Evolutionary conservation across 371 early-diverging fungal genomes (phyloP), one percentile per base, ranked within the genome.

Genomic region (Umbelopsis sp.): DNA sequence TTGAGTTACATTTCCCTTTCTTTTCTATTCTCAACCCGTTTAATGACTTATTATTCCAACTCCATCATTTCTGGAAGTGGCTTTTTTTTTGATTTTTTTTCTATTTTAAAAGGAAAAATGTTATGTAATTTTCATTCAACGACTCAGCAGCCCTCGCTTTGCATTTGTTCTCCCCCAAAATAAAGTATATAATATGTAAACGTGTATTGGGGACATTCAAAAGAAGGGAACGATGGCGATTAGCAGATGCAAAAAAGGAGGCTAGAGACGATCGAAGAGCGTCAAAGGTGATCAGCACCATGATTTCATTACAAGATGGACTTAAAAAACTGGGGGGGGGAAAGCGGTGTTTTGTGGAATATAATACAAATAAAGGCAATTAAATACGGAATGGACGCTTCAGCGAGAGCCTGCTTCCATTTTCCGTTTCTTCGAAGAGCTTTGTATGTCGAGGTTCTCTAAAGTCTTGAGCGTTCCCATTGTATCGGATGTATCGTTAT

Each of bases 371-470:
- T 16, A 48, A 35, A 18, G 22, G 16, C 57, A 57, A 16, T 32
- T 25, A 24, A 29, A 53, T 14, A 53, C 2, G 16, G 32, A 16
- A 24, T 14, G 29, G 10, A 35, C 14, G 18, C 18, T 1, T 29
- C 32, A 29, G 14, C 35, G 25, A 35, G 18, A 57, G 57, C 7
- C 6, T n/a, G 8, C 18, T 35, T 57, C 57, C 57, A 57, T 57
- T 35, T 57, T 57, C 18, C 57, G 29, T 29, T 57, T 57, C 18
- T 57, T 57, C 6, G 57, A 57, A 11, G 57, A 57, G 57, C 57
- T 35, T 35, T 57, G 57, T 18, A 57, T 35, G 18, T 57, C 57
- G 16, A 57, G 35, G 35, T 57, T 57, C 35, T 57, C 35, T 57
- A 57, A 18, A 29, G 57, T 57, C n/a, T 57, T 18, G 14, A 57